Conservation (phyloP, 306 rosid genomes). For the Dryas drummondii region DNA sequence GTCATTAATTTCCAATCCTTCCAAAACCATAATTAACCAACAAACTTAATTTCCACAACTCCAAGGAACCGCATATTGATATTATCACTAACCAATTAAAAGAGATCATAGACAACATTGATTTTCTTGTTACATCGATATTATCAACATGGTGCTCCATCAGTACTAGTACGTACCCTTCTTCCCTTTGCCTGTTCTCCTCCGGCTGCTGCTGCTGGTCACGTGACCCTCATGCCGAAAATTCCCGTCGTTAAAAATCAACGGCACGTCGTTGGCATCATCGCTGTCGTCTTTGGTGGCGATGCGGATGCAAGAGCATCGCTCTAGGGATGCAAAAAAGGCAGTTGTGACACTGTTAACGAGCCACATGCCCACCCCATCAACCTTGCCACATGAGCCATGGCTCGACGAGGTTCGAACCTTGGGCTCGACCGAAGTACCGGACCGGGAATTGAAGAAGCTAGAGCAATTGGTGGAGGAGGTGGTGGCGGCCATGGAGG, state of each 20-base stretch:
- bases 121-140: neutral
- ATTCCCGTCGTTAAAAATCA: conserved; percentile 67
- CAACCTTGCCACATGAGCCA: conserved; percentile 53
- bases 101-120: neutral
- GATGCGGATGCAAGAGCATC: conserved; percentile 78
- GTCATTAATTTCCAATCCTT: conserved; percentile 11
- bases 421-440: conserved; percentile 24
- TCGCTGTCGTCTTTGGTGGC: conserved; percentile 57
- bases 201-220: conserved; percentile 31
- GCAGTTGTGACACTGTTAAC: conserved; percentile 57
- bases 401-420: conserved; percentile 37
- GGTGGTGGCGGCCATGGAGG: conserved; percentile 61
- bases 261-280: conserved; percentile 63
- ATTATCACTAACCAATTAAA: conserved; percentile 35
- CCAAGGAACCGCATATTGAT: conserved; percentile 9
- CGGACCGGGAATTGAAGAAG: conserved; percentile 54
- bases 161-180: conserved; percentile 13
- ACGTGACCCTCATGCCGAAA: conserved; percentile 34
- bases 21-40: conserved; percentile 31
- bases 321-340: conserved; percentile 68
- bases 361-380: conserved; percentile 78
- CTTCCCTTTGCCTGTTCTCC: conserved; percentile 57
- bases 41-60: conserved; percentile 29
- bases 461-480: conserved; percentile 41
- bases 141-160: neutral